These are phyloP conservation scores for Kwoniella mangroviensis DNA, from an alignment of 768 basidiomycete species.

Conservation along the genomic window DNA sequence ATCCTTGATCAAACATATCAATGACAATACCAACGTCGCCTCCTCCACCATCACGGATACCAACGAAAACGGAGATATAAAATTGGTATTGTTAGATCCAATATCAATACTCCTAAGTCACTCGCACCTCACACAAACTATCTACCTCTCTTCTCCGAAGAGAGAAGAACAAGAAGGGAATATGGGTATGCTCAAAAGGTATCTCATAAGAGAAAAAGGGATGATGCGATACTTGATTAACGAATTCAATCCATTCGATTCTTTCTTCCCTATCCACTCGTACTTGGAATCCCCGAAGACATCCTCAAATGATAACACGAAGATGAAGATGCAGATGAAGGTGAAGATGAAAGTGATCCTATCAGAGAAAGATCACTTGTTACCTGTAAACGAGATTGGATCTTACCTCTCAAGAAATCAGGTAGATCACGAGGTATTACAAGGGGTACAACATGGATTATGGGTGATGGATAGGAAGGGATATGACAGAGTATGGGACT, in stretches of 20 bases:
- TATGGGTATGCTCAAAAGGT: constrained; percentile 20
- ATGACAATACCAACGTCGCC: no score
- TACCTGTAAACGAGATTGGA: constrained; percentile 13
- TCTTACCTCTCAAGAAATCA: constrained; percentile 1
- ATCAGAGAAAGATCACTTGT: constrained; percentile 17
- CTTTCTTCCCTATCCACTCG: neutral
- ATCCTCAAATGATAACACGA: neutral
- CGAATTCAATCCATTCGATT: constrained; percentile 26
- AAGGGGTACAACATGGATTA: constrained; percentile 20
- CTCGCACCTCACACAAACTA: constrained; percentile 10
- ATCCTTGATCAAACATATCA: neutral
- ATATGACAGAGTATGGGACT: neutral
- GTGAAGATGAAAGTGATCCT: constrained; percentile 12
- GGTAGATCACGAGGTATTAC: constrained; percentile 18
- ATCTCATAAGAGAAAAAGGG: constrained; percentile 15
- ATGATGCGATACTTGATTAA: constrained; percentile 19
- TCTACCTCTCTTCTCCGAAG: neutral
- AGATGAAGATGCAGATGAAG: neutral
- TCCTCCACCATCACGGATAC: no score
- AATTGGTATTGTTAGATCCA: constrained; percentile 31
- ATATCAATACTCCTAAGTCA: constrained; percentile 17
- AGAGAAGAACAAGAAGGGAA: neutral
- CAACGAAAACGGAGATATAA: no score
- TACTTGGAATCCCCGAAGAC: neutral
- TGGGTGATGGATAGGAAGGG: constrained; percentile 10